Conservation (phyloP, 2,329 filamentous ascomycete genomes). For the Fusarium compactum region DNA sequence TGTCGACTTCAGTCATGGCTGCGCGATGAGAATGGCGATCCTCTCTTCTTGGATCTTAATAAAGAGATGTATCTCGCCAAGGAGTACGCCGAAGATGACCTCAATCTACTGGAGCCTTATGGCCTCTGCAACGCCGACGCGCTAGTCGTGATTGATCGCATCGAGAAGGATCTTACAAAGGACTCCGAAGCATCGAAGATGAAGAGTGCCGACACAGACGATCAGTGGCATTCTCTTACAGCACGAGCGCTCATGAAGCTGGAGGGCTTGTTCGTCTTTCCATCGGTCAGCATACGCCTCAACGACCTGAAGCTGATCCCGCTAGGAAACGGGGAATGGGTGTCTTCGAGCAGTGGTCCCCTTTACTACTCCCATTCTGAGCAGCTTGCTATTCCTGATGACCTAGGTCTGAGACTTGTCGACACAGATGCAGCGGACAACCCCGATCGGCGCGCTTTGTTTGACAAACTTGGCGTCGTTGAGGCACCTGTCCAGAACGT, state of each 20-base stretch:
- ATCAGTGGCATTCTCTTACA: constrained; percentile 36
- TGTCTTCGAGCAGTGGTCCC: constrained; percentile 8
- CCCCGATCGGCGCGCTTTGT: constrained; percentile 19
- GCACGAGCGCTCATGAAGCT: constrained; percentile 18
- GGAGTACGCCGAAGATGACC: constrained; percentile 19
- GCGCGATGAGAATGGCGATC: constrained; percentile 27
- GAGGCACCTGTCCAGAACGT: constrained; percentile 21
- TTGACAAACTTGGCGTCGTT: constrained; percentile 31
- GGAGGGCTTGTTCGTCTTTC: neutral
- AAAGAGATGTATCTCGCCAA: constrained; percentile 37
- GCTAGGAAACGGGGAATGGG: constrained; percentile 31
- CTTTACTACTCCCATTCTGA: constrained; percentile 31
- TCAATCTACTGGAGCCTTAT: constrained; percentile 11
- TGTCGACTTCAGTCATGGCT: constrained; percentile 15
- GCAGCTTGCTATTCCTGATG: constrained; percentile 19
- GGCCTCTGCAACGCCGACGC: constrained; percentile 8
- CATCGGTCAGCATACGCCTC: neutral
- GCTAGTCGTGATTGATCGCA: constrained; percentile 1
- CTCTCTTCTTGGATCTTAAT: constrained; percentile 30
- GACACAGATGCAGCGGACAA: constrained; percentile 20
- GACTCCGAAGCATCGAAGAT: constrained; percentile 12
- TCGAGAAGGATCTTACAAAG: constrained; percentile 21
- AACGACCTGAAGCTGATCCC: constrained; percentile 28
- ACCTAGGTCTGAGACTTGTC: constrained; percentile 24
- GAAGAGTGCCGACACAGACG: constrained; percentile 12